Conservation (phyloP, 148 eudicot species). For the Beta vulgaris region DNA sequence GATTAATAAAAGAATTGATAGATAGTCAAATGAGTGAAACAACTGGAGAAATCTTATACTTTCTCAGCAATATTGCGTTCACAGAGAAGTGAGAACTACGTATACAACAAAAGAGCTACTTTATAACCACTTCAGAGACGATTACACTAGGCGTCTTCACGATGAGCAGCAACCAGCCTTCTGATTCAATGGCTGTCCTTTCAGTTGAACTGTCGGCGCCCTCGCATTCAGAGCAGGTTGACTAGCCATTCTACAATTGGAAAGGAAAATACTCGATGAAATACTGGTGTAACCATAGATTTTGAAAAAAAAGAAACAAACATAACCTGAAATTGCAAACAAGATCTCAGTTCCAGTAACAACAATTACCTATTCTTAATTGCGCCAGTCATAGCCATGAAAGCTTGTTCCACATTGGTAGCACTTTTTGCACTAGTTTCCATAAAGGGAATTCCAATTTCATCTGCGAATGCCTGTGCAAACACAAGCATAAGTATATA, state of each 20-base stretch:
- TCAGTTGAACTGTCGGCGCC: slow-evolving; percentile 67
- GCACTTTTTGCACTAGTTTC: slow-evolving; percentile 81
- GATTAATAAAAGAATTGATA: not conserved
- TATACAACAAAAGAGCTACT: slow-evolving; percentile 8
- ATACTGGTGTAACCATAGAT: not conserved
- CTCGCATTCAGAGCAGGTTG: slow-evolving; percentile 55
- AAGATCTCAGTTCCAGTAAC: not conserved
- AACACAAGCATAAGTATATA: not conserved
- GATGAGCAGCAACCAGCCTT: slow-evolving; percentile 72
- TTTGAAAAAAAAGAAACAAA: no score
- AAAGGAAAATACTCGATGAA: not conserved
- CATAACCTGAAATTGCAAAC: not conserved
- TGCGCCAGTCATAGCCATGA: slow-evolving; percentile 78
- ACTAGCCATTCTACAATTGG: slow-evolving; percentile 57
- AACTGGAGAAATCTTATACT: not conserved
- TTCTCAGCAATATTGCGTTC: slow-evolving; percentile 11
- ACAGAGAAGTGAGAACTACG: not conserved
- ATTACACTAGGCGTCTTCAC: slow-evolving; percentile 23
- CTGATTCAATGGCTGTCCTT: slow-evolving; percentile 67
- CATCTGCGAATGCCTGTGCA: slow-evolving; percentile 68
- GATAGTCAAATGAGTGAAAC: not conserved
- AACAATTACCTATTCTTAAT: slow-evolving; percentile 60
- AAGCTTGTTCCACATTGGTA: slow-evolving; percentile 71
- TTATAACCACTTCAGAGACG: not conserved
- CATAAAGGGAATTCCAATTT: slow-evolving; percentile 66